A percentile compares a stretch with the other conserved stretches of the same genome.
These are phyloP conservation scores for Blastocystis sp. DNA, from an alignment of 352 stramenopile genomes.

Conservation along the genomic window DNA sequence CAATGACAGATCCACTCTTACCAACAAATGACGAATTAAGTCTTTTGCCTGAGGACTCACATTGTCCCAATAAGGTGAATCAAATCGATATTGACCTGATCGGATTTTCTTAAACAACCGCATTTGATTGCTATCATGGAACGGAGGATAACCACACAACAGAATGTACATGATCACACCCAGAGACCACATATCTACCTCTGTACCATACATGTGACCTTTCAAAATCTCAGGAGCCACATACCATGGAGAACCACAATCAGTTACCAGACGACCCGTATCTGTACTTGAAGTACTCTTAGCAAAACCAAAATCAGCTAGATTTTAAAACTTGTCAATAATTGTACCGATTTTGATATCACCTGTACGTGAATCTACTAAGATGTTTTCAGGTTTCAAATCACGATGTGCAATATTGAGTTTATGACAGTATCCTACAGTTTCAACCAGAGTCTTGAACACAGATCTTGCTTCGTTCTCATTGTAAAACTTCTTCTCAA, in stretches of 20 bases:
- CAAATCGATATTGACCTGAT: slow-evolving; percentile 77
- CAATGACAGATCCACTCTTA: slow-evolving; percentile 78
- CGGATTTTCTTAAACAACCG: slow-evolving; percentile 82
- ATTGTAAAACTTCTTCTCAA: slow-evolving; percentile 84
- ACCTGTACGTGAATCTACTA: slow-evolving; percentile 71
- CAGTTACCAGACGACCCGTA: slow-evolving; percentile 63
- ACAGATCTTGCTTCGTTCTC: slow-evolving; percentile 85
- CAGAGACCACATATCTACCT: slow-evolving; percentile 85
- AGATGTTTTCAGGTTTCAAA: slow-evolving; percentile 80
- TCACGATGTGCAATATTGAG: slow-evolving; percentile 82
- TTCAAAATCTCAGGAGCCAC: slow-evolving; percentile 85
- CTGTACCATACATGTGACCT: slow-evolving; percentile 75
- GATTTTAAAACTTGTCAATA: not conserved
- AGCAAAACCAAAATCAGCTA: slow-evolving; percentile 81
- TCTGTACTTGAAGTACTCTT: slow-evolving; percentile 72
- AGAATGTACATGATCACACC: slow-evolving; percentile 87
- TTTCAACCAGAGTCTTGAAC: slow-evolving; percentile 79
- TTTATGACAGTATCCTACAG: slow-evolving; percentile 83
- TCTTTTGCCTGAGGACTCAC: slow-evolving; percentile 85
- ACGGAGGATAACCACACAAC: slow-evolving; percentile 80
- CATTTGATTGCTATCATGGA: slow-evolving; percentile 79
- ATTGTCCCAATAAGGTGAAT: slow-evolving; percentile 83
- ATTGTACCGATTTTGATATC: slow-evolving; percentile 58
- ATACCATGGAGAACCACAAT: slow-evolving; percentile 74
- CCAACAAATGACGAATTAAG: slow-evolving; percentile 67